Conservation (phyloP, 75 land plant genomes). For the Sequoiadendron giganteum region DNA sequence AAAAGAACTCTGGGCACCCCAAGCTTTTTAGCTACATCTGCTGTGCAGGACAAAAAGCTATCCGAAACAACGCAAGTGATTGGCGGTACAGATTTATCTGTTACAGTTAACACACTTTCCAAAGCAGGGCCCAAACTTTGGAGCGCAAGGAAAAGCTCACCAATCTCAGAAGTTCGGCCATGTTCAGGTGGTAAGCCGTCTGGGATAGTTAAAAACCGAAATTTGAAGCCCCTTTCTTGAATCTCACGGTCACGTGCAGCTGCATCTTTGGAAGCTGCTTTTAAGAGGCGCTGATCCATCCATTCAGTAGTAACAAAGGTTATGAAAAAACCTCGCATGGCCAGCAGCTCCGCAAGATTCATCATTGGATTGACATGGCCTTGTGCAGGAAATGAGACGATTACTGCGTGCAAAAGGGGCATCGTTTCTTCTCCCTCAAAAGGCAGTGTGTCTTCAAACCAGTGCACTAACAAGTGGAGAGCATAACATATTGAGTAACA, state of each 20-base stretch:
- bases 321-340: neutral
- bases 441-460: too few relatives aligned
- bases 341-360: neutral
- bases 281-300: neutral
- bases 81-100: neutral
- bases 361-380: too few relatives aligned
- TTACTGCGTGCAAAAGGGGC: too few relatives aligned
- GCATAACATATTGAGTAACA: too few relatives aligned
- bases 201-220: too few relatives aligned
- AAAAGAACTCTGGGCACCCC: neutral
- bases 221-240: too few relatives aligned
- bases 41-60: neutral
- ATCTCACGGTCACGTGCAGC: too few relatives aligned
- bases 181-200: too few relatives aligned
- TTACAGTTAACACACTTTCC: neutral
- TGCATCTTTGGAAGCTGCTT: neutral
- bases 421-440: neutral
- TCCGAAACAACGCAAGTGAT: neutral
- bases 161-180: neutral
- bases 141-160: neutral
- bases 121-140: neutral
- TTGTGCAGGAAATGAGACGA: too few relatives aligned
- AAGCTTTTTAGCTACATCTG: too few relatives aligned
- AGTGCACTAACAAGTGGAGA: too few relatives aligned
- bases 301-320: neutral